A percentile compares a stretch with the other conserved stretches of the same genome.
These are phyloP conservation scores for Fraxinus albicans DNA, from an alignment of 305 asterid species.

Conservation along the genomic window DNA sequence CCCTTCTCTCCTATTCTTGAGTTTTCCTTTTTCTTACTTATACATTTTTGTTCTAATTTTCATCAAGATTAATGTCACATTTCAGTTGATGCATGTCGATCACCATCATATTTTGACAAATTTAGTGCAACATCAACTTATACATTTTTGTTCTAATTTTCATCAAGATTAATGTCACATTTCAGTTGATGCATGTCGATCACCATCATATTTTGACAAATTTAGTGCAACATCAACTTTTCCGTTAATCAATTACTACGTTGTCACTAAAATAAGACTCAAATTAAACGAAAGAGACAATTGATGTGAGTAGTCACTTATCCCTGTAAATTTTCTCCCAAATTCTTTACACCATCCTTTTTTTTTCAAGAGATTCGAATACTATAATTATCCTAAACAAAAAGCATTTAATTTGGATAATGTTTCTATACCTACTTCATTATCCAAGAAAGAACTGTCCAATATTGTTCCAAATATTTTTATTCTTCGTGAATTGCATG, in stretches of 20 bases:
- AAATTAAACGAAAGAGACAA: neutral
- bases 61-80: neutral
- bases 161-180: neutral
- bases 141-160: neutral
- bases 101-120: neutral
- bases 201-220: neutral
- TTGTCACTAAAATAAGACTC: neutral
- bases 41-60: neutral
- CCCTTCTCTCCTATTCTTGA: no score
- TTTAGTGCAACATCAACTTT: neutral
- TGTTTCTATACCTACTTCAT: neutral
- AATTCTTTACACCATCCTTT: neutral
- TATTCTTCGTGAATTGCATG: constrained; percentile 30
- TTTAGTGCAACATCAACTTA: neutral
- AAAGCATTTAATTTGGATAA: neutral
- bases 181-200: neutral
- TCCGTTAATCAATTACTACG: neutral
- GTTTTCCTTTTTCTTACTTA: no score
- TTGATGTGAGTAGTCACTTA: neutral
- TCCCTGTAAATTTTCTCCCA: neutral
- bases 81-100: neutral
- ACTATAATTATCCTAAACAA: neutral
- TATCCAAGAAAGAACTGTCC: constrained; percentile 4
- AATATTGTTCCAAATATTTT: constrained; percentile 23
- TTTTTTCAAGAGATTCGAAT: neutral